These are phyloP conservation scores for Pseudogymnoascus sp. DNA, from an alignment of 2,329 filamentous ascomycete genomes.

Conservation along the genomic window DNA sequence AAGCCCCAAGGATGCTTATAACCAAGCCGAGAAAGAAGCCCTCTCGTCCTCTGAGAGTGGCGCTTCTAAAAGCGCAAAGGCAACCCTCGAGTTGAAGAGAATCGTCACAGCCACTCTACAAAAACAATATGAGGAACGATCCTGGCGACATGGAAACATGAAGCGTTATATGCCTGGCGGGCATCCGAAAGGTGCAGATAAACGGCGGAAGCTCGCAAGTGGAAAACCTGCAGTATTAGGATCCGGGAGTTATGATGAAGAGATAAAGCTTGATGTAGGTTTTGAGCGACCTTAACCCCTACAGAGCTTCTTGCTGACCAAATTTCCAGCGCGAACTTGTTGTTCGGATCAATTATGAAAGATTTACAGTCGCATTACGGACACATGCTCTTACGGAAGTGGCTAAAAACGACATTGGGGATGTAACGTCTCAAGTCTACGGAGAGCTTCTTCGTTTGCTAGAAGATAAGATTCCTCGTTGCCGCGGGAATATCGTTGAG, in stretches of 20 bases:
- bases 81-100: conserved; percentile 55
- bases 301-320: conserved; percentile 22
- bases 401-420: conserved; percentile 62
- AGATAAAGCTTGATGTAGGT: conserved; percentile 45
- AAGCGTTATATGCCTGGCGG: conserved; percentile 38
- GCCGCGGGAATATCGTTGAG: conserved; percentile 51
- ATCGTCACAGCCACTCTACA: conserved; percentile 47
- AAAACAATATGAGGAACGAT: conserved; percentile 40
- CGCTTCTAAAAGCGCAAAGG: conserved; percentile 55
- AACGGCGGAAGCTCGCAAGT: conserved; percentile 49
- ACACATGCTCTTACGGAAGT: conserved; percentile 71
- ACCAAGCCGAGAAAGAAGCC: conserved; percentile 57
- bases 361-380: conserved; percentile 73
- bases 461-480: conserved; percentile 61
- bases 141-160: conserved; percentile 42
- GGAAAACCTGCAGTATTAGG: conserved; percentile 34
- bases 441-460: conserved; percentile 62
- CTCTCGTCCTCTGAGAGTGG: conserved; percentile 46
- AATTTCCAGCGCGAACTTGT: conserved; percentile 57
- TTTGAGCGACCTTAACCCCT: conserved; percentile 5
- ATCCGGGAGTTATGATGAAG: conserved; percentile 35
- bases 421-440: conserved; percentile 72
- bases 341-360: conserved; percentile 76
- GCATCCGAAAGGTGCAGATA: conserved; percentile 29
- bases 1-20: conserved; percentile 53